Evolutionary conservation across 768 basidiomycete species (phyloP).

Genomic region (Pleurotus cornucopiae): DNA sequence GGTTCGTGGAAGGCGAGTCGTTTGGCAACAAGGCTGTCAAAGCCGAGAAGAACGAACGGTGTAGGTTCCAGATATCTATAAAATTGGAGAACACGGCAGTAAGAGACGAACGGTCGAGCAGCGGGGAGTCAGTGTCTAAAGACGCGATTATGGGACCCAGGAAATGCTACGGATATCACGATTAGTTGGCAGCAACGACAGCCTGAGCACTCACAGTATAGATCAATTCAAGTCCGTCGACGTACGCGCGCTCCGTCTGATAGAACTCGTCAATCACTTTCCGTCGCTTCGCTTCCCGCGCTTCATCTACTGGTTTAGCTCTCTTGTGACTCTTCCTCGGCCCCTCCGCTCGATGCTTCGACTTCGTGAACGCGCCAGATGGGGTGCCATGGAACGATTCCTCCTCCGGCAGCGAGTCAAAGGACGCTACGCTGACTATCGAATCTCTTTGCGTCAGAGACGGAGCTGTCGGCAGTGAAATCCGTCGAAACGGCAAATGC

Average conservation of each 20-base stretch:
- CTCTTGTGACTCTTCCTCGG: constrained; percentile 32
- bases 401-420: constrained; percentile 67
- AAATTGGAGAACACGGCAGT: constrained; percentile 83
- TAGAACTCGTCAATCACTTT: constrained; percentile 79
- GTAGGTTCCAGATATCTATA: constrained; percentile 88
- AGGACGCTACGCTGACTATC: constrained; percentile 66
- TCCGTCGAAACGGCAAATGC: constrained; percentile 59
- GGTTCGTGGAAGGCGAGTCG: constrained; percentile 13
- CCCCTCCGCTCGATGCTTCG: constrained; percentile 33
- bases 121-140: constrained; percentile 60
- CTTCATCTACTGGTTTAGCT: constrained; percentile 40
- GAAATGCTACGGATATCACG: constrained; percentile 55
- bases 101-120: constrained; percentile 66
- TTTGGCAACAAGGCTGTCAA: constrained; percentile 40
- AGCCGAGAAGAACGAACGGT: constrained; percentile 67
- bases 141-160: constrained; percentile 75
- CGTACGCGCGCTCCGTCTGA: constrained; percentile 77
- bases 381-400: constrained; percentile 21
- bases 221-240: constrained; percentile 78
- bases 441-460: constrained; percentile 56
- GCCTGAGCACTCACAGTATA: constrained; percentile 54
- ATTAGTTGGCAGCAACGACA: constrained; percentile 3
- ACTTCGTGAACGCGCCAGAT: constrained; percentile 30
- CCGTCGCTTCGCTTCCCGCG: constrained; percentile 49
- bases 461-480: constrained; percentile 54